Conservation (phyloP, 306 rosid species). For the Dalbergia oliveri region DNA sequence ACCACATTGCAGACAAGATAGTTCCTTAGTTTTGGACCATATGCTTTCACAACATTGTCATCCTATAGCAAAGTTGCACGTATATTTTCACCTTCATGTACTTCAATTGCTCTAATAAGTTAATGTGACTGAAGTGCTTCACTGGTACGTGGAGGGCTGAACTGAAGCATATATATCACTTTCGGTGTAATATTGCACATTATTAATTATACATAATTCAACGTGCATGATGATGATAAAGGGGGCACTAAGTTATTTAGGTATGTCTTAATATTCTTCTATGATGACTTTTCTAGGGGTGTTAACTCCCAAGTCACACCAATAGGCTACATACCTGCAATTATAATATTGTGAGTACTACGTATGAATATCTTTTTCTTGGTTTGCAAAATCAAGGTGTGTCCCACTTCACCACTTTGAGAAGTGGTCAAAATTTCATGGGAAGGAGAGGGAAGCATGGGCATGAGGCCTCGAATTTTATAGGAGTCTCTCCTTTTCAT, state of each 20-base stretch:
- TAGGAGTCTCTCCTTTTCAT: conserved; percentile 72
- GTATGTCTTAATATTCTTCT: conserved; percentile 13
- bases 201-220: background rate
- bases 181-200: conserved; percentile 43
- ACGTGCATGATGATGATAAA: conserved; percentile 47
- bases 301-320: background rate
- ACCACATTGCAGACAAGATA: background rate
- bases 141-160: conserved; percentile 28
- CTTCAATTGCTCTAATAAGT: background rate
- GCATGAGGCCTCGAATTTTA: conserved; percentile 63
- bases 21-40: conserved; percentile 17
- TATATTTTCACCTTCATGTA: conserved; percentile 16
- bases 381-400: conserved; percentile 53
- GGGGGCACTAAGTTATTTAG: background rate
- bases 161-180: conserved; percentile 45
- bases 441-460: conserved; percentile 72
- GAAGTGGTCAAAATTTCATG: conserved; percentile 49
- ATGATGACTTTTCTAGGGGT: conserved; percentile 18
- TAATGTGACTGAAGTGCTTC: conserved; percentile 28
- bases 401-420: conserved; percentile 58
- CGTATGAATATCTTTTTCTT: conserved; percentile 37
- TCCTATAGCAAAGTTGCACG: conserved; percentile 34
- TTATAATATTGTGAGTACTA: conserved; percentile 33
- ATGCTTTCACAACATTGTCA: conserved; percentile 6
- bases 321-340: conserved; percentile 11